Percentiles rank a stretch among this genome's conserved stretches.
phyloP scores from a whole-genome alignment of 1,139 yeast genomes.

The Candida freyschussii region DNA sequence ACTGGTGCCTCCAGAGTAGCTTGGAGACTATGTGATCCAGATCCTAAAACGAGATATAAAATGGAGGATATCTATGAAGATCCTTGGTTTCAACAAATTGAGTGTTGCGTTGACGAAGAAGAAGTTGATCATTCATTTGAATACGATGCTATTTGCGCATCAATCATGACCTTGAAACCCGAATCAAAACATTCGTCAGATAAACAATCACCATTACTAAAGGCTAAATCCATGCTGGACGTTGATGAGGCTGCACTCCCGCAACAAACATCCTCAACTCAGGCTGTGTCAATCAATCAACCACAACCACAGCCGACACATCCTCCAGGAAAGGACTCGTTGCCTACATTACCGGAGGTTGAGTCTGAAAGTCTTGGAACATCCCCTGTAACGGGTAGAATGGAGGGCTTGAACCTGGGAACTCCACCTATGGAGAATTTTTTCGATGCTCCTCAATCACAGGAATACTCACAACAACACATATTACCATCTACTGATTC shows the following conservation, averaged over 20 bases:
- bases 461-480: not conserved
- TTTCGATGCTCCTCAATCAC: no score
- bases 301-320: constrained; percentile 4
- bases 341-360: constrained; percentile 22
- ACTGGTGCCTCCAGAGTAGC: constrained; percentile 63
- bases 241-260: constrained; percentile 4
- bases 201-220: constrained; percentile 13
- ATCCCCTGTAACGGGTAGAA: constrained; percentile 10
- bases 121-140: constrained; percentile 21
- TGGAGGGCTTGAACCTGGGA: not conserved
- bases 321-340: no score
- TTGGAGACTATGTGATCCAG: constrained; percentile 72
- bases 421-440: no score
- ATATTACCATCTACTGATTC: constrained; percentile 6
- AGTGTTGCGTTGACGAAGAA: constrained; percentile 56
- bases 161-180: constrained; percentile 2
- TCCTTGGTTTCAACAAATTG: constrained; percentile 59
- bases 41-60: constrained; percentile 47
- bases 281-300: constrained; percentile 1
- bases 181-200: constrained; percentile 8
- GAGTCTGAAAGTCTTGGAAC: constrained; percentile 16
- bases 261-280: constrained; percentile 1
- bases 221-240: constrained; percentile 23
- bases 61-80: constrained; percentile 52
- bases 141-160: constrained; percentile 6